Conservation (phyloP, 768 basidiomycete genomes). For the Gyrodon lividus region DNA sequence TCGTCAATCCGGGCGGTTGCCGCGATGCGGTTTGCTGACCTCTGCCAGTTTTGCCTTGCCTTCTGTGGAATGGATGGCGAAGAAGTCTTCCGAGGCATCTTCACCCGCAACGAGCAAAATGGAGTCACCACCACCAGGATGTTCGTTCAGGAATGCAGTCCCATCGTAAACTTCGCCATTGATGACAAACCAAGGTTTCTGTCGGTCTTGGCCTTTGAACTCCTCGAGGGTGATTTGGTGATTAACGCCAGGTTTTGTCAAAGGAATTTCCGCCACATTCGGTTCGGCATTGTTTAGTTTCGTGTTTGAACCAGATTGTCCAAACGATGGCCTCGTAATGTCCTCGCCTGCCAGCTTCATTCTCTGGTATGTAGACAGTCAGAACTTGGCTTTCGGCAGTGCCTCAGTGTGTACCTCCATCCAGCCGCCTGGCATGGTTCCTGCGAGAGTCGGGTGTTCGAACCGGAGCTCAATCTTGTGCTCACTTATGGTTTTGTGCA, state of each 20-base stretch:
- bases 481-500: conserved; percentile 36
- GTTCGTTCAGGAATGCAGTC: conserved; percentile 48
- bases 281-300: not conserved
- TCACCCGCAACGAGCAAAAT: conserved; percentile 56
- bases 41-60: conserved; percentile 45
- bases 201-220: conserved; percentile 36
- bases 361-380: conserved; percentile 27
- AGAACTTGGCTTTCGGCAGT: not conserved
- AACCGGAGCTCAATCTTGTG: conserved; percentile 37
- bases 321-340: conserved; percentile 42
- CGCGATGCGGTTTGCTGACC: conserved; percentile 18
- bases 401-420: conserved; percentile 42
- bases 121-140: conserved; percentile 58
- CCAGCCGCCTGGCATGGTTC: conserved; percentile 51
- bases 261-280: conserved; percentile 27
- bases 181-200: conserved; percentile 51
- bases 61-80: conserved; percentile 59
- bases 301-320: not conserved
- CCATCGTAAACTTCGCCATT: conserved; percentile 57
- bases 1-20: conserved; percentile 6
- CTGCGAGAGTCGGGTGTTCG: conserved; percentile 59
- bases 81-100: conserved; percentile 63
- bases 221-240: conserved; percentile 46
- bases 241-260: conserved; percentile 46
- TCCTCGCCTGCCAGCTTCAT: conserved; percentile 46